phyloP scores from a whole-genome alignment of 257 asterid genomes.

The Striga asiatica region DNA sequence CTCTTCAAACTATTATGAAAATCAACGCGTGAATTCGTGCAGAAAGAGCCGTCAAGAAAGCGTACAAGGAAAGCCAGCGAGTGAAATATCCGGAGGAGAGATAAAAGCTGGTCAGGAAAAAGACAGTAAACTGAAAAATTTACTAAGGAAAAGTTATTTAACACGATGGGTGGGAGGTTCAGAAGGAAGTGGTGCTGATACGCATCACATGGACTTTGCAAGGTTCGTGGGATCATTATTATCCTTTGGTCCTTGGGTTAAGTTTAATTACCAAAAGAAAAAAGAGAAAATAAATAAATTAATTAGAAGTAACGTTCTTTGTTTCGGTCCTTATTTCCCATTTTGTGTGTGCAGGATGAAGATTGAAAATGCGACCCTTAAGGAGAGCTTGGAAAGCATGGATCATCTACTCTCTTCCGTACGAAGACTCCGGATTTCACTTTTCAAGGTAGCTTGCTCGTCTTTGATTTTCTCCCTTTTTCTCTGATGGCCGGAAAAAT shows the following conservation, averaged over 20 bases:
- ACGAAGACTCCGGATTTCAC: conserved; percentile 60
- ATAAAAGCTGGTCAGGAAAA: conserved; percentile 45
- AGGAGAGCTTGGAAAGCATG: conserved; percentile 91
- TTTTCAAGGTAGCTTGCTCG: conserved; percentile 45
- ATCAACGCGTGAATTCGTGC: conserved; percentile 15
- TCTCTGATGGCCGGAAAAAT: background rate
- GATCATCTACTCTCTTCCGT: conserved; percentile 78
- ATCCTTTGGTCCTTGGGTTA: too few relatives aligned
- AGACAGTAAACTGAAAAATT: conserved; percentile 61
- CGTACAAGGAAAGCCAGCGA: conserved; percentile 27
- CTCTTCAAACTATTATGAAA: background rate
- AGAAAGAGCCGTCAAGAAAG: conserved; percentile 34
- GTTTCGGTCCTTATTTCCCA: background rate
- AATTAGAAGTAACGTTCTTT: too few relatives aligned
- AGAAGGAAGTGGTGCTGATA: conserved; percentile 34
- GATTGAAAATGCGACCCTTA: conserved; percentile 87
- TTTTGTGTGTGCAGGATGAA: conserved; percentile 52
- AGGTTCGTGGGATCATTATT: conserved; percentile 34
- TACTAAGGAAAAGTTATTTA: conserved; percentile 54
- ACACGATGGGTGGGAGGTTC: conserved; percentile 67
- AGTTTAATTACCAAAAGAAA: background rate
- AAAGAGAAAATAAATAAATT: background rate
- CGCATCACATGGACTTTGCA: conserved; percentile 47
- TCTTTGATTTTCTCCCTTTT: background rate
- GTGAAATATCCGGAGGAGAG: conserved; percentile 27